Base-by-base conservation (phyloP, 305 asterid genomes). In the Solanum aculeatissimum region DNA sequence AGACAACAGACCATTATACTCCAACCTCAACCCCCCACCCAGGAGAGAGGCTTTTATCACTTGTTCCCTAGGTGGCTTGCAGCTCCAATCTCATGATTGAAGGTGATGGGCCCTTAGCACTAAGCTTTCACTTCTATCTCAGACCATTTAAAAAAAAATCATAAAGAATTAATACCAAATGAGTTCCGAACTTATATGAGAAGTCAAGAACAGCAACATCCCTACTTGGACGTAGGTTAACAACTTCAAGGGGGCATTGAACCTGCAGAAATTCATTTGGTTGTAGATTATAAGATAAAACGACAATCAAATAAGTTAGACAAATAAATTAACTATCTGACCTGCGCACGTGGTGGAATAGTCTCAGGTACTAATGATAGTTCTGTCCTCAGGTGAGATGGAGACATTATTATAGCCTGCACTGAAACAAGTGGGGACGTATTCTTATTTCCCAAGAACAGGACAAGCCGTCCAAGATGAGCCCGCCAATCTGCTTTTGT, bases 291-390 rank as follows among this genome's bases (percentile, higher is more conserved):
- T 40, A 53, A 51, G 78, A 70, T 49, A 66, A 45, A 47, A 27
- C 11, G 13, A 70, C 55, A 51, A 27, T 80, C 80, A 82, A 57
- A 58, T 25, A 71, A 9, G 53, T 53, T 18, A 23, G 9, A 82
- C 80, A 74, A 49, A 69, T 71, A 80, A 19, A 49, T 29, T 25
- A 80, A 88, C 35, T 84, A 84, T 83, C 85, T 43, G 58, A 96
- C 99, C 98, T 95, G 99, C 40, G 99, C 99, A 88, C 99, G 91
- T 27, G 99, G 99, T 38, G 99, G 99, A 88, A 95, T 95, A 80
- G 95, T 94, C 49, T 95, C 99, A 1, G 99, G 99, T 79, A 95
- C 98, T 87, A 91, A 90, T 32, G 99, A 95, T 75, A 93, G 92
- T 86, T 95, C 99, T 84, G 88, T 82, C 88, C 89, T 94, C 87